phyloP scores from a whole-genome alignment of 2,329 filamentous ascomycete species.

The Chaetomium olivaceum region DNA sequence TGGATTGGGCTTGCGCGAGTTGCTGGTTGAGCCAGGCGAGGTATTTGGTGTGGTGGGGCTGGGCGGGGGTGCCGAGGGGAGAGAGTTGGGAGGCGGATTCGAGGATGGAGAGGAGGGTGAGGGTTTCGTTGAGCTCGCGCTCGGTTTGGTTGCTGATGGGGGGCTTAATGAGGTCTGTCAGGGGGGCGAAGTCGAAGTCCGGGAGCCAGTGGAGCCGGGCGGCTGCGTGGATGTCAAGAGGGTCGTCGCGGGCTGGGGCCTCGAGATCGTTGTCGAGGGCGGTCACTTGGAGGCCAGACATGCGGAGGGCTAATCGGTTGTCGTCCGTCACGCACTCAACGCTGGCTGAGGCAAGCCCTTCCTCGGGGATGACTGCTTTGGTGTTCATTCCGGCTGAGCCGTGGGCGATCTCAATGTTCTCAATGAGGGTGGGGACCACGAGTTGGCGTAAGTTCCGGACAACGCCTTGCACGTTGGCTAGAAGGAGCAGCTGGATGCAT shows the following conservation, averaged over 20 bases:
- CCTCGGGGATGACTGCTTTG: neutral
- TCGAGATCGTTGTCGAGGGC: neutral
- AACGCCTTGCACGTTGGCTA: neutral
- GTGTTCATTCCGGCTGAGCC: neutral
- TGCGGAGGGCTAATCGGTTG: neutral
- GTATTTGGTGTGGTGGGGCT: slow-evolving; percentile 12
- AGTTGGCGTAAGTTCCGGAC: slow-evolving; percentile 2
- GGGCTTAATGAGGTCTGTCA: neutral
- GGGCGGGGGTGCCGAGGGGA: neutral
- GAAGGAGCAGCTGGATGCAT: slow-evolving; percentile 2
- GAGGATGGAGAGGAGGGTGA: slow-evolving; percentile 13
- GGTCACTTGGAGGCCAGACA: neutral
- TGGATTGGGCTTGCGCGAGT: neutral
- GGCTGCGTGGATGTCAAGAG: slow-evolving; percentile 9
- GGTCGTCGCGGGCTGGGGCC: neutral
- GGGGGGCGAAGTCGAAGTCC: slow-evolving; percentile 7
- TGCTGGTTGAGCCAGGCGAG: slow-evolving; percentile 7
- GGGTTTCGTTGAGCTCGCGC: neutral
- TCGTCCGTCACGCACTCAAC: slow-evolving; percentile 4
- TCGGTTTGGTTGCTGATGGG: neutral
- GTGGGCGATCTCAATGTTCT: slow-evolving; percentile 8
- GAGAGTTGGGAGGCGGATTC: neutral
- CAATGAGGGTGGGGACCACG: slow-evolving; percentile 10
- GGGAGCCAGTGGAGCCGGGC: slow-evolving; percentile 11
- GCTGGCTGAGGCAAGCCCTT: neutral